Base-by-base conservation (phyloP, 1,284 basidiomycete genomes). In the Rhodotorula sp. region DNA sequence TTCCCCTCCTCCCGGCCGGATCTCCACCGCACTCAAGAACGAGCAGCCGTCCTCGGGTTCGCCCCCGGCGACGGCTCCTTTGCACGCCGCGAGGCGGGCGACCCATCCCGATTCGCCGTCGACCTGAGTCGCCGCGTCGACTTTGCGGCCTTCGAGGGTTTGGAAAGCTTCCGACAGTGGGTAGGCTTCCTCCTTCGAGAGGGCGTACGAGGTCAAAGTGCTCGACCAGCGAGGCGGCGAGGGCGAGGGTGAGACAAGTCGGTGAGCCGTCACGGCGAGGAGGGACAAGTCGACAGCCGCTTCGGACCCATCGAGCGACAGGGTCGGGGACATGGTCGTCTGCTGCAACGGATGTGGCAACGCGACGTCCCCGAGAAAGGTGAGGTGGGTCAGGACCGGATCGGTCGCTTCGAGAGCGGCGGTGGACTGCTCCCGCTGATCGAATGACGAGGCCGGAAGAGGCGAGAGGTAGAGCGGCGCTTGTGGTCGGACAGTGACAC, bases 331-430 rank as follows among this genome's bases (percentile, higher is more conserved):
- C 10, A 26, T 42, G 6, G 46, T 26, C 17, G 49, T 61, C 29
- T 26, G 24, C 33, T n/a, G 54, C 18, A 58, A 59, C 18, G 71
- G 42, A 17, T 49, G 55, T 6, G 68, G 55, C 37, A 70, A 56
- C 12, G 48, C 26, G 46, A 61, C 61, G 58, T 73, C 66, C 29
- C 69, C 71, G 56, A 73, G 66, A 57, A 69, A 73, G 10, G 61
- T 62, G 42, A 73, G 64, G 48, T 68, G 66, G 0, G 71, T 70
- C 30, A 73, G 45, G 42, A 45, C 14, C 6, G 54, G 68, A 10
- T 64, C 64, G 14, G 37, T 44, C 20, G 44, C 6, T 26, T 54
- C 29, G 24, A 3, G 60, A 42, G 4, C 33, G 30, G n/a, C n/a
- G 33, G 33, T 24, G 24, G 60, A 29, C 53, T 42, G 26, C n/a